phyloP scores from a whole-genome alignment of 495 filamentous ascomycete genomes.

The Pyrenula massariospora region DNA sequence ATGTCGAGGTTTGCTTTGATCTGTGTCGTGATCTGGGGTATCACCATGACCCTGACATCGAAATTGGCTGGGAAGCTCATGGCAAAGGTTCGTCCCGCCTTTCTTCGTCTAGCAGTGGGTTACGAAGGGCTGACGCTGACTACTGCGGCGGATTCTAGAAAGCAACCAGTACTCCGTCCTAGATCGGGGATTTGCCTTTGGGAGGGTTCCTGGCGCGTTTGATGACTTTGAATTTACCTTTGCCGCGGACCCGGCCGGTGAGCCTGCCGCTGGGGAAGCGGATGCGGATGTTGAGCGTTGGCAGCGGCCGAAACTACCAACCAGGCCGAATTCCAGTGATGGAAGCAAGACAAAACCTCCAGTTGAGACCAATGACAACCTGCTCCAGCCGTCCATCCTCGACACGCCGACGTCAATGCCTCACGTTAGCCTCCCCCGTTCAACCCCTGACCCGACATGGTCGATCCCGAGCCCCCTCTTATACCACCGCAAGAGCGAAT shows the following conservation, averaged over 20 bases:
- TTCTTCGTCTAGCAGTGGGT: too few relatives aligned
- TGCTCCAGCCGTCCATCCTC: slow-evolving; percentile 4
- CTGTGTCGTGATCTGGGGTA: not conserved
- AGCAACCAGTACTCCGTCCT: not conserved
- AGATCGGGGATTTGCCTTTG: not conserved
- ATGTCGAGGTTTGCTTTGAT: slow-evolving; percentile 1
- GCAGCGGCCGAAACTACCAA: too few relatives aligned
- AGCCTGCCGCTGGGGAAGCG: too few relatives aligned
- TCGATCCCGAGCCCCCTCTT: not conserved
- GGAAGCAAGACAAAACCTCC: too few relatives aligned
- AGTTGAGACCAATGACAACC: not conserved
- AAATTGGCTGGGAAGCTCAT: not conserved
- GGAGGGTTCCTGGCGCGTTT: not conserved
- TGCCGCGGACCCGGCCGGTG: not conserved
- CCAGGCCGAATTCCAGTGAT: too few relatives aligned
- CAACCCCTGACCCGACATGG: not conserved
- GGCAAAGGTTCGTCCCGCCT: not conserved
- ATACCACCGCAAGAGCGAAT: not conserved
- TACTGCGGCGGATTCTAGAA: too few relatives aligned
- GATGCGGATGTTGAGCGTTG: too few relatives aligned
- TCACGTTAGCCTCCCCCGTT: not conserved
- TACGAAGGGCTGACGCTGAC: too few relatives aligned
- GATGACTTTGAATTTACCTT: not conserved
- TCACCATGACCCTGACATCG: not conserved
- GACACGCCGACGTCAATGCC: slow-evolving; percentile 1